Conservation (phyloP, 257 asterid genomes). For the Ballota nigra region DNA sequence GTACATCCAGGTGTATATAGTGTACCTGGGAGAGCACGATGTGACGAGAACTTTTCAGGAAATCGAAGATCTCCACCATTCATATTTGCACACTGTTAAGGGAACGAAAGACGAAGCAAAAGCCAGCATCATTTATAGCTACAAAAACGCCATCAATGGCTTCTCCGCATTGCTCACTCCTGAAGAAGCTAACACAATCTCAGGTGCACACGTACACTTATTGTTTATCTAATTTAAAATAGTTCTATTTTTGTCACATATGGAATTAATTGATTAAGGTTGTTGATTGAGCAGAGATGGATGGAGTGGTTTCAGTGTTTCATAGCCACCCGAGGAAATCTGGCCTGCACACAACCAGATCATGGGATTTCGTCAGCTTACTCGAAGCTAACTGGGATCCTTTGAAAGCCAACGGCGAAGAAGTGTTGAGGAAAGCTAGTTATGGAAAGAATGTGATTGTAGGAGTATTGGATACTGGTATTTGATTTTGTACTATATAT, state of each 20-base stretch:
- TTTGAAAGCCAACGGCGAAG: slow-evolving; percentile 11
- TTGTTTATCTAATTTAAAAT: too few relatives aligned
- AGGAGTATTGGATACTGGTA: slow-evolving; percentile 45
- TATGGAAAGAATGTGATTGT: slow-evolving; percentile 34
- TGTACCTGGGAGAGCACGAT: slow-evolving; percentile 46
- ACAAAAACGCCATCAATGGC: too few relatives aligned
- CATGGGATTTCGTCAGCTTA: slow-evolving; percentile 44
- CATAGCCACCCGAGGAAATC: slow-evolving; percentile 33
- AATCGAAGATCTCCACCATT: slow-evolving; percentile 35
- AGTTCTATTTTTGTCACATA: too few relatives aligned
- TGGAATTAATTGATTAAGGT: background rate
- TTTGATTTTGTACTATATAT: background rate
- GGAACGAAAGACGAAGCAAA: slow-evolving; percentile 40
- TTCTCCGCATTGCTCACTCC: slow-evolving; percentile 54
- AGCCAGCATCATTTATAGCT: slow-evolving; percentile 35
- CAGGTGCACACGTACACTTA: slow-evolving; percentile 21
- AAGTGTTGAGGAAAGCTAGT: slow-evolving; percentile 27
- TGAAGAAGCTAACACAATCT: slow-evolving; percentile 40
- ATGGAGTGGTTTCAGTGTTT: slow-evolving; percentile 46
- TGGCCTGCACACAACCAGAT: slow-evolving; percentile 49
- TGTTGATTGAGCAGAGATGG: slow-evolving; percentile 35
- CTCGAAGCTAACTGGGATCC: slow-evolving; percentile 35
- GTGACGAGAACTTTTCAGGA: slow-evolving; percentile 32
- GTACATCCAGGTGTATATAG: slow-evolving; percentile 31
- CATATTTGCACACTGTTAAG: slow-evolving; percentile 36